These are phyloP conservation scores for Corylus heterophylla DNA, from an alignment of 306 rosid species.

Conservation along the genomic window DNA sequence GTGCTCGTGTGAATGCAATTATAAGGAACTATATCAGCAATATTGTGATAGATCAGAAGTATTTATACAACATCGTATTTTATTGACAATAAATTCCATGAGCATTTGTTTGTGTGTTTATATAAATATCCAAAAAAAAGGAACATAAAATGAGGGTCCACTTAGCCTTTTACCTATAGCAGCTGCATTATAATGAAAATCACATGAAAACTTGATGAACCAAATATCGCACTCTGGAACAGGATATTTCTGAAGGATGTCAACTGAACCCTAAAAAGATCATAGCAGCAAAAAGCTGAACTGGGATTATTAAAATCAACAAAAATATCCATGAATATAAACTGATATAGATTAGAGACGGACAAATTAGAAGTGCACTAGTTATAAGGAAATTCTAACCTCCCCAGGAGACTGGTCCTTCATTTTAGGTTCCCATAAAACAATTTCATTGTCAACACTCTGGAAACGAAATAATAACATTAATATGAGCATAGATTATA, in stretches of 20 bases:
- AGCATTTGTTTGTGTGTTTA: not conserved
- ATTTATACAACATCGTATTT: not conserved
- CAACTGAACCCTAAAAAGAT: slow-evolving; percentile 67
- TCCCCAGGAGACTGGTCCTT: slow-evolving; percentile 97
- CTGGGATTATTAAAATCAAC: not conserved
- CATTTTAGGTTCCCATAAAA: slow-evolving; percentile 93
- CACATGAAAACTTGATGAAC: slow-evolving; percentile 96
- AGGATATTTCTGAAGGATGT: slow-evolving; percentile 94
- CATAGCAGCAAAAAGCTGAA: slow-evolving; percentile 15
- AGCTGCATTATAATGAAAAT: slow-evolving; percentile 73
- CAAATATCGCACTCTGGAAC: slow-evolving; percentile 95
- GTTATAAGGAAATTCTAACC: slow-evolving; percentile 43
- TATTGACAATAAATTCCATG: not conserved
- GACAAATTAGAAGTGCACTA: not conserved
- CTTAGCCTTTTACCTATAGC: slow-evolving; percentile 64
- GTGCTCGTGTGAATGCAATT: not conserved
- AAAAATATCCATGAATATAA: not conserved
- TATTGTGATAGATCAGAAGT: slow-evolving; percentile 1
- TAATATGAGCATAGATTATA: slow-evolving; percentile 16
- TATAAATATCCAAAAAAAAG: not conserved
- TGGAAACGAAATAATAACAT: slow-evolving; percentile 34
- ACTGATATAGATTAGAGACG: not conserved
- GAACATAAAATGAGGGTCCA: not conserved
- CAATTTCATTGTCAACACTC: slow-evolving; percentile 96
- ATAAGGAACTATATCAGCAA: not conserved